Percentiles rank a stretch among this genome's conserved stretches.
Conservation (phyloP, 805 yeast genomes). For the Yamadazyma scolyti region DNA sequence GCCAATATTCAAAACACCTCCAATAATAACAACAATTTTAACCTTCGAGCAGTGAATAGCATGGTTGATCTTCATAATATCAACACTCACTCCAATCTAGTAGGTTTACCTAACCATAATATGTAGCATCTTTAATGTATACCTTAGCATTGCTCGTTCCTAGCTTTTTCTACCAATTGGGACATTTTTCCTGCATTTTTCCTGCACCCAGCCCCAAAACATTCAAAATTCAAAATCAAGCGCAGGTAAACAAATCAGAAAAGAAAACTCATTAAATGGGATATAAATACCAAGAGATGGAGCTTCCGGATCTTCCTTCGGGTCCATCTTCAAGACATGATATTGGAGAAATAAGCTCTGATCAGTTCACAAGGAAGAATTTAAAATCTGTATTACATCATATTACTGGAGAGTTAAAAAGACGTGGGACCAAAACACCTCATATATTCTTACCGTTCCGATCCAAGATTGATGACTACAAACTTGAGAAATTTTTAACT, state of each 20-base stretch:
- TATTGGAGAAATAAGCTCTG: slow-evolving; percentile 11
- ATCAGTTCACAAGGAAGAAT: slow-evolving; percentile 58
- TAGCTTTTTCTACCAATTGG: background rate
- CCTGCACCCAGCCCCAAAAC: no score
- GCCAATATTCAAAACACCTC: background rate
- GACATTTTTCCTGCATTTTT: slow-evolving; percentile 2
- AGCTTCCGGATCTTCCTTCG: slow-evolving; percentile 22
- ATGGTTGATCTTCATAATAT: slow-evolving; percentile 27
- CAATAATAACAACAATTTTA: slow-evolving; percentile 7
- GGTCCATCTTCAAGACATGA: slow-evolving; percentile 1
- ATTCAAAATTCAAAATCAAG: slow-evolving; percentile 1
- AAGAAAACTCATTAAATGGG: no score
- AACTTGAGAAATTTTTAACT: slow-evolving; percentile 54
- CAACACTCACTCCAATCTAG: slow-evolving; percentile 8
- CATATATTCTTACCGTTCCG: slow-evolving; percentile 74
- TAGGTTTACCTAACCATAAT: slow-evolving; percentile 5
- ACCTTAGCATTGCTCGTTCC: no score
- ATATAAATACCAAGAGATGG: slow-evolving; percentile 14
- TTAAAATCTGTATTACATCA: slow-evolving; percentile 65
- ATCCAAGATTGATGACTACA: slow-evolving; percentile 60
- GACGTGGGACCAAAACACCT: slow-evolving; percentile 68
- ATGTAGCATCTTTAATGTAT: background rate
- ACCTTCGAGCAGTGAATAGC: slow-evolving; percentile 26
- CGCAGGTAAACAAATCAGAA: slow-evolving; percentile 13
- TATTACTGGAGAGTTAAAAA: slow-evolving; percentile 70